A percentile compares a stretch with the other conserved stretches of the same genome.
Evolutionary conservation across 257 asterid species (phyloP).

Genomic region (Haberlea rhodopensis): DNA sequence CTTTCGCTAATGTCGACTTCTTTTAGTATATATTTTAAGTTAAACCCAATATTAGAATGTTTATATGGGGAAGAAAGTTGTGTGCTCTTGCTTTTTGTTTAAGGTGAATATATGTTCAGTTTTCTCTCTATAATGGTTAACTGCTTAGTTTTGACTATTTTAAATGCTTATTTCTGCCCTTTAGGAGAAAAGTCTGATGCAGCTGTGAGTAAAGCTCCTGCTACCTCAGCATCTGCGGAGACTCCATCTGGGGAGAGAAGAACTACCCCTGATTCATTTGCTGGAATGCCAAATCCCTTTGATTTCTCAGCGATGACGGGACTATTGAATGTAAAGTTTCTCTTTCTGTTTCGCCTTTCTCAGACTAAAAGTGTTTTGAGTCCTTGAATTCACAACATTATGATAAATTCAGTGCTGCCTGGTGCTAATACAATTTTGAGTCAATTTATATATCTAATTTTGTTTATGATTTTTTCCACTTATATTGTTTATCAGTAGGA

Average conservation of each 20-base stretch:
- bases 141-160: slow-evolving; percentile 2
- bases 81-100: neutral
- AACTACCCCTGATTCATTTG: slow-evolving; percentile 8
- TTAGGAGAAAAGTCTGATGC: slow-evolving; percentile 57
- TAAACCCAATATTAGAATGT: neutral
- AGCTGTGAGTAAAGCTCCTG: slow-evolving; percentile 36
- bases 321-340: neutral
- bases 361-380: neutral
- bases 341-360: neutral
- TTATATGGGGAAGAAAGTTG: neutral
- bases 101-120: neutral
- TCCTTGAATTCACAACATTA: neutral
- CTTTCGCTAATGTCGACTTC: neutral
- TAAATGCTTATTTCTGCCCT: slow-evolving; percentile 13
- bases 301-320: slow-evolving; percentile 21
- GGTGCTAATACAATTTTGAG: neutral
- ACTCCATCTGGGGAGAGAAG: slow-evolving; percentile 44
- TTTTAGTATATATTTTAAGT: neutral
- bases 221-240: slow-evolving; percentile 36
- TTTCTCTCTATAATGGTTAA: slow-evolving; percentile 1
- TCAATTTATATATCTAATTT: neutral
- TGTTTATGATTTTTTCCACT: neutral
- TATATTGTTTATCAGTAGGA: neutral
- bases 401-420: neutral
- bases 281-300: slow-evolving; percentile 23